Conservation (phyloP, 2,329 filamentous ascomycete genomes). For the Torrubiella hemipterigena region DNA sequence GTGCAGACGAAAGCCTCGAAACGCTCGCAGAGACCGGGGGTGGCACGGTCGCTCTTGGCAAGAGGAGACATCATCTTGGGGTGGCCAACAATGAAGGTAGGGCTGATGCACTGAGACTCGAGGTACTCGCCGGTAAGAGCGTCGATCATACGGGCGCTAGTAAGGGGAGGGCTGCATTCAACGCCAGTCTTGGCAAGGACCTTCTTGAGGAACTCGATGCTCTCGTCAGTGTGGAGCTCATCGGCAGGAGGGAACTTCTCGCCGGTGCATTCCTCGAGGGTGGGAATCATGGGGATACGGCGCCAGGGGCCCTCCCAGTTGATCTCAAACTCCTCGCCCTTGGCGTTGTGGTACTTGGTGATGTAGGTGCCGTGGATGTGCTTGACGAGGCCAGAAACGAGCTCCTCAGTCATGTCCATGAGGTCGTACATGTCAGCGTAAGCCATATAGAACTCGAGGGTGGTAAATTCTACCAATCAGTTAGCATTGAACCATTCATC, state of each 20-base stretch:
- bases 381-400: slow-evolving; percentile 83
- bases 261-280: slow-evolving; percentile 76
- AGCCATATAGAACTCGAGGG: slow-evolving; percentile 93
- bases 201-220: slow-evolving; percentile 73
- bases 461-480: slow-evolving; percentile 76
- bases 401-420: slow-evolving; percentile 71
- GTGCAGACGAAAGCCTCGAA: slow-evolving; percentile 83
- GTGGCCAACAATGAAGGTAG: slow-evolving; percentile 58
- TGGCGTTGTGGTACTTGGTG: slow-evolving; percentile 77
- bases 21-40: slow-evolving; percentile 80
- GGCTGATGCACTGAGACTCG: slow-evolving; percentile 85
- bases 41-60: slow-evolving; percentile 83
- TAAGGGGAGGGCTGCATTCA: slow-evolving; percentile 80
- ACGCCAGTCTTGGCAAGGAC: slow-evolving; percentile 83
- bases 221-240: slow-evolving; percentile 80
- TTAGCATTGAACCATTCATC: too few relatives aligned
- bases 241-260: slow-evolving; percentile 90
- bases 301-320: slow-evolving; percentile 97
- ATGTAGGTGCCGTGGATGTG: slow-evolving; percentile 73
- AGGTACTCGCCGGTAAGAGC: slow-evolving; percentile 91
- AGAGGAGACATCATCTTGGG: slow-evolving; percentile 69
- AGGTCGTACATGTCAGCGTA: slow-evolving; percentile 87
- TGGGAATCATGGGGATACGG: slow-evolving; percentile 79
- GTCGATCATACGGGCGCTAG: slow-evolving; percentile 93
- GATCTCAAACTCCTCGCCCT: slow-evolving; percentile 76